Percentiles rank a stretch among this genome's conserved stretches.
These are phyloP conservation scores for Zygotorulaspora chibaensis DNA, from an alignment of 805 yeast genomes.

Conservation along the genomic window DNA sequence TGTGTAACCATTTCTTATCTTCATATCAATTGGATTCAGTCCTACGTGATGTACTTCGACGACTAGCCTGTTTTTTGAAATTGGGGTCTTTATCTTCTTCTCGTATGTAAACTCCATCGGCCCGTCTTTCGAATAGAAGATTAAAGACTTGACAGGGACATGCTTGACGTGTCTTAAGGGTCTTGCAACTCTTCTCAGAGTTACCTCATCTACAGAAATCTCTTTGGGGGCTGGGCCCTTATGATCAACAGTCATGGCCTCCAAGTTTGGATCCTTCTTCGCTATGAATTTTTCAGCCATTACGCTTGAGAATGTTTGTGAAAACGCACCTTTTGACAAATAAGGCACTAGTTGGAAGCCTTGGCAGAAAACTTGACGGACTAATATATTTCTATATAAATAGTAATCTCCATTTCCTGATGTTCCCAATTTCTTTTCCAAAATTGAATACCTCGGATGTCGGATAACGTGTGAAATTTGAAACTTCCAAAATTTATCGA, in stretches of 20 bases:
- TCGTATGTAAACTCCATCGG: constrained; percentile 48
- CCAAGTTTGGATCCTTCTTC: constrained; percentile 23
- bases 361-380: neutral
- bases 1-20: constrained; percentile 52
- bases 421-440: neutral
- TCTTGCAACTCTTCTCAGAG: constrained; percentile 39
- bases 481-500: neutral
- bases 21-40: constrained; percentile 62
- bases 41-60: constrained; percentile 58
- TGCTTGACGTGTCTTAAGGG: constrained; percentile 49
- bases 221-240: constrained; percentile 28
- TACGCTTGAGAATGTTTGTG: neutral
- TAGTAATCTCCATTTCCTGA: neutral
- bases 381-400: neutral
- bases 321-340: neutral
- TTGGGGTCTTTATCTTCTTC: constrained; percentile 47
- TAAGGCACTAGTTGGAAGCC: neutral
- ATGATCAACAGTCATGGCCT: constrained; percentile 16
- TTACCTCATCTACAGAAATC: constrained; percentile 20
- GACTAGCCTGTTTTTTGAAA: constrained; percentile 45
- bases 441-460: neutral
- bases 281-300: constrained; percentile 11
- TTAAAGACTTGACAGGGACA: constrained; percentile 47
- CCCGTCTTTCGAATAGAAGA: constrained; percentile 38
- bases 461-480: neutral